Evolutionary conservation across 139 green algal species (phyloP).

Genomic region (Chlamydomonas urium): DNA sequence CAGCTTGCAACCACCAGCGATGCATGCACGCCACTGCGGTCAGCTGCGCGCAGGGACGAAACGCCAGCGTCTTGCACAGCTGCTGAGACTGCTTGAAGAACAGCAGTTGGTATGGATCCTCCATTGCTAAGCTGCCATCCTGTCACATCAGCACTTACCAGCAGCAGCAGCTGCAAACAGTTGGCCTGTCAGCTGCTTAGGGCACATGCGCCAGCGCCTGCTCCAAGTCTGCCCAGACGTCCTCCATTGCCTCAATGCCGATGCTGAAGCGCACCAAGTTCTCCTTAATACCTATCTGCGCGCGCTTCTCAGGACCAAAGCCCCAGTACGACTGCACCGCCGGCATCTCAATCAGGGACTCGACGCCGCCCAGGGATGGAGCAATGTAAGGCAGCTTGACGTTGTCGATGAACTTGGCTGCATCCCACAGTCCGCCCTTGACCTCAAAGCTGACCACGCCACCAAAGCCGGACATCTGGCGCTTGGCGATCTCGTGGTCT

Average conservation of each 20-base stretch:
- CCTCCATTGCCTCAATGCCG: constrained; percentile 89
- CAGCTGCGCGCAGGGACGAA: no score
- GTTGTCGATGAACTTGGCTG: constrained; percentile 88
- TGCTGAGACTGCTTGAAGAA: no score
- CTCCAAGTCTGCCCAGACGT: constrained; percentile 91
- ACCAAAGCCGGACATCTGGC: constrained; percentile 92
- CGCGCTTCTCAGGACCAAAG: constrained; percentile 77
- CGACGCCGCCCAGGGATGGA: constrained; percentile 93
- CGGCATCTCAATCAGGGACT: constrained; percentile 98
- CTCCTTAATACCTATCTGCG: constrained; percentile 95
- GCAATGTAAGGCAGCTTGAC: constrained; percentile 96
- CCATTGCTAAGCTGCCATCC: no score
- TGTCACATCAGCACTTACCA: no score
- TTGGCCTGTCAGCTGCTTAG: no score
- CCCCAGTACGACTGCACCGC: constrained; percentile 88
- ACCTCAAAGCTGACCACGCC: constrained; percentile 81
- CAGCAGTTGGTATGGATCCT: no score
- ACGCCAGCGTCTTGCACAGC: no score
- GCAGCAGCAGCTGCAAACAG: no score
- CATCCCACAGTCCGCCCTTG: constrained; percentile 82
- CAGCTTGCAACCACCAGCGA: no score
- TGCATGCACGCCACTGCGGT: no score
- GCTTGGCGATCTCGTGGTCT: constrained; percentile 88
- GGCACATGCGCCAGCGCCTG: constrained; percentile 81
- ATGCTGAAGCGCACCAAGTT: constrained; percentile 83